Conservation (phyloP, 805 yeast species). For the Kregervanrija fluxuum region DNA sequence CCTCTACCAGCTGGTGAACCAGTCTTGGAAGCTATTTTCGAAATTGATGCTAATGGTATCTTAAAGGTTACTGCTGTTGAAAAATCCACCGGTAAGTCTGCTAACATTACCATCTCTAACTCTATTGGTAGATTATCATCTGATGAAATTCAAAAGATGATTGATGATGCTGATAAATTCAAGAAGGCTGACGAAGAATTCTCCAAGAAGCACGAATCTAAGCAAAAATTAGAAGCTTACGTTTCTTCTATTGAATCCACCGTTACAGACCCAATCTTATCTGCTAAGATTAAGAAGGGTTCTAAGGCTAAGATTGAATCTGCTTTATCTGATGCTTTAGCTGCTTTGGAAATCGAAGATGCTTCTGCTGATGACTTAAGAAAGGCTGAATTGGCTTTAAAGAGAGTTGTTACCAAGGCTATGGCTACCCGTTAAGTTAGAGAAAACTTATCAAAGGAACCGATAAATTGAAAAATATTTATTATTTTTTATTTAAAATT, state of each 20-base stretch:
- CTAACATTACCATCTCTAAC: conserved; percentile 97
- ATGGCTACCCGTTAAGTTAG: conserved; percentile 86
- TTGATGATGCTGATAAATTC: conserved; percentile 97
- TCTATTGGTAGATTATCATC: conserved; percentile 97
- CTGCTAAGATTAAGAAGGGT: conserved; percentile 95
- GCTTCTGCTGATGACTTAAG: conserved; percentile 94
- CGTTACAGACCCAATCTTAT: conserved; percentile 95
- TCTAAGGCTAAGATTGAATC: conserved; percentile 96
- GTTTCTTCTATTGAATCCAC: conserved; percentile 93
- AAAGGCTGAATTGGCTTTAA: conserved; percentile 98
- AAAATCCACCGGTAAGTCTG: conserved; percentile 97
- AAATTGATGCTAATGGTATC: conserved; percentile 99
- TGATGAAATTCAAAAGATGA: conserved; percentile 97
- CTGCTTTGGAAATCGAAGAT: conserved; percentile 95
- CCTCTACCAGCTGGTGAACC: conserved; percentile 99
- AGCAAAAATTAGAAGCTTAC: conserved; percentile 98
- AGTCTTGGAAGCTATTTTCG: conserved; percentile 97
- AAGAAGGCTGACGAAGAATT: conserved; percentile 98
- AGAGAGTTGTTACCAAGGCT: conserved; percentile 99
- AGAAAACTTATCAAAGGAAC: background rate
- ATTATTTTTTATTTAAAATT: background rate
- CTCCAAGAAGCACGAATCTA: conserved; percentile 99
- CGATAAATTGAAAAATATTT: background rate
- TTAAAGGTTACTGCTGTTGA: conserved; percentile 98
- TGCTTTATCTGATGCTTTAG: conserved; percentile 96